phyloP scores from a whole-genome alignment of 2,329 filamentous ascomycete genomes.

The Pochonia chlamydosporia region DNA sequence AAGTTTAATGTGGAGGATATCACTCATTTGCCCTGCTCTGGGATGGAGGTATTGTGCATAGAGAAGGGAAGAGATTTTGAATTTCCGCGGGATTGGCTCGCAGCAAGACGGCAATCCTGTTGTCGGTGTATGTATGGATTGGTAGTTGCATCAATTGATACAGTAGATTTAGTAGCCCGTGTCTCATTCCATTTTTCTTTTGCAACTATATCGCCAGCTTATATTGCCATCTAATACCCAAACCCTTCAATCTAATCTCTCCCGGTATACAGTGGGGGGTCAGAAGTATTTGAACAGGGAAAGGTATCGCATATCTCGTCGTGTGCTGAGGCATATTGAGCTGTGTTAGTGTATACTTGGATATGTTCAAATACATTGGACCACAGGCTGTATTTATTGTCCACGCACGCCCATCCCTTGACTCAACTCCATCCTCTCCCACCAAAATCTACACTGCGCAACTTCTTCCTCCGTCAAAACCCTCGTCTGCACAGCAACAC shows the following conservation, averaged over 20 bases:
- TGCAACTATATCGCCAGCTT: not conserved
- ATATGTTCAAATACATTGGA: too few relatives aligned
- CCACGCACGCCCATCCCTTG: slow-evolving; percentile 16
- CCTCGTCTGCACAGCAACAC: slow-evolving; percentile 37
- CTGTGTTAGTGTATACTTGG: too few relatives aligned
- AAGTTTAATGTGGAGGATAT: not conserved
- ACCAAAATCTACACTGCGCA: slow-evolving; percentile 56
- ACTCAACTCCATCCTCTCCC: slow-evolving; percentile 38
- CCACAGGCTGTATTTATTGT: not conserved
- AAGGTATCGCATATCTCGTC: too few relatives aligned
- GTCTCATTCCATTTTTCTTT: not conserved
- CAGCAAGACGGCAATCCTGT: not conserved
- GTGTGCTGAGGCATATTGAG: too few relatives aligned
- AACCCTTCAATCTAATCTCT: too few relatives aligned
- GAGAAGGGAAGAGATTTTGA: not conserved
- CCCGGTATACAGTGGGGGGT: too few relatives aligned
- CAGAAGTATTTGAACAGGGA: too few relatives aligned
- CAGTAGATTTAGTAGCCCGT: not conserved
- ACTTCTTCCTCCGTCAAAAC: slow-evolving; percentile 37
- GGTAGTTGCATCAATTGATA: not conserved
- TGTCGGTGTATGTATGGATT: not conserved
- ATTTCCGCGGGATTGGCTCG: not conserved
- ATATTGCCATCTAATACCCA: too few relatives aligned
- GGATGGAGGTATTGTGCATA: not conserved
- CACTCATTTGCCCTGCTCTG: not conserved